phyloP scores from a whole-genome alignment of 176 grass and related monocot genomes.

The Aegilops longissima region DNA sequence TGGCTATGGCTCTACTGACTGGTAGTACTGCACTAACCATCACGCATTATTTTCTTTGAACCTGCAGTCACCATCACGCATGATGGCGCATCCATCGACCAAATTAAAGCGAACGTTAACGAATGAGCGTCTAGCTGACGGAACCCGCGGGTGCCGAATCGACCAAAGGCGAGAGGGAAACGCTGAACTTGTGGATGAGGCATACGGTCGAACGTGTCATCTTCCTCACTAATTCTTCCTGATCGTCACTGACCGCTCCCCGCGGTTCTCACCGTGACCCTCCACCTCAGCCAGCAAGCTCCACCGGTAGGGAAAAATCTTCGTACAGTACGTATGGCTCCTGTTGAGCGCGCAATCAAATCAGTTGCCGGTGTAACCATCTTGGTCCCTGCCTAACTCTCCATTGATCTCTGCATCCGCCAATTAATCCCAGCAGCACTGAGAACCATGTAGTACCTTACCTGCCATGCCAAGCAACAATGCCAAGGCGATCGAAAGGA shows the following conservation, averaged over 20 bases:
- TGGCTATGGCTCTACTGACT: neutral
- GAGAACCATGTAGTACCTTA: neutral
- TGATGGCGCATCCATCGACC: neutral
- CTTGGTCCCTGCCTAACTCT: neutral
- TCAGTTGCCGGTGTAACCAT: slow-evolving; percentile 3
- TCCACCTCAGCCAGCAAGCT: too few species aligned
- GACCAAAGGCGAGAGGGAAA: neutral
- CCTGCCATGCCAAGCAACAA: neutral
- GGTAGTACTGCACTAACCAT: neutral
- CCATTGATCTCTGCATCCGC: neutral
- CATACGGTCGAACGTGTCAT: too few species aligned
- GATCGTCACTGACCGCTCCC: too few species aligned
- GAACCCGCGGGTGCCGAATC: neutral
- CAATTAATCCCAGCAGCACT: neutral
- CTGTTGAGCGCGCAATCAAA: neutral
- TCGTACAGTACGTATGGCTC: neutral
- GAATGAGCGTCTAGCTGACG: neutral
- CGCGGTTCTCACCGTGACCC: too few species aligned
- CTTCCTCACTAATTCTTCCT: too few species aligned
- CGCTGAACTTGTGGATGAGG: neutral
- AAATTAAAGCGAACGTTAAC: slow-evolving; percentile 9
- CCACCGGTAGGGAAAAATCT: neutral
- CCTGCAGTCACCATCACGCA: neutral
- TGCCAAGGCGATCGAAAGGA: neutral
- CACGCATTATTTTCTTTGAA: neutral